Percentiles rank a stretch among this genome's conserved stretches.
Conservation (phyloP, 441 rosid species). For the Adansonia gregorii region DNA sequence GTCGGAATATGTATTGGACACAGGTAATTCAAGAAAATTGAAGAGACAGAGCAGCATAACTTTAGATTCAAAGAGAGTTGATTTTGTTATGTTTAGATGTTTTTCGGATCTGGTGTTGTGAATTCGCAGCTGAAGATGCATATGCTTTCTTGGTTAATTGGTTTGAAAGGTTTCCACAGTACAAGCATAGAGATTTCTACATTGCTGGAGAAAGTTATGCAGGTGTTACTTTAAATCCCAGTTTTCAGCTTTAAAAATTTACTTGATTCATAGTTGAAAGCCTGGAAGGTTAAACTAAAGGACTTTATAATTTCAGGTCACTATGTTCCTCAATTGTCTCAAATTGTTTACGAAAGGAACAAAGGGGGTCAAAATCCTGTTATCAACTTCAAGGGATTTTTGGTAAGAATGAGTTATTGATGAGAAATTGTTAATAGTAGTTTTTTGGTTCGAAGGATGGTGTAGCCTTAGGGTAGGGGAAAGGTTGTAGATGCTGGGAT, state of each 20-base stretch:
- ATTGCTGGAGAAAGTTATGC: conserved; percentile 96
- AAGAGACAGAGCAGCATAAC: too few species aligned
- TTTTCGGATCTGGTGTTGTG: conserved; percentile 30
- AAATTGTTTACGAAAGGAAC: conserved; percentile 66
- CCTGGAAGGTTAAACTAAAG: background rate
- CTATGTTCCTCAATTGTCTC: conserved; percentile 95
- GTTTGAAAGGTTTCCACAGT: conserved; percentile 93
- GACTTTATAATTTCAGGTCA: conserved; percentile 60
- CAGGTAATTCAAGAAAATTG: too few species aligned
- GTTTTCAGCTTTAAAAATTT: background rate
- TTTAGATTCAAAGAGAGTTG: conserved; percentile 16
- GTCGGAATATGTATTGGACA: too few species aligned
- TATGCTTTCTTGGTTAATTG: conserved; percentile 77
- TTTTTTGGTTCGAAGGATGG: too few species aligned
- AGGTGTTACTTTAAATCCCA: conserved; percentile 42
- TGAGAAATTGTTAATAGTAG: background rate
- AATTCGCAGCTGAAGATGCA: conserved; percentile 81
- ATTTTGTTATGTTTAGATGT: conserved; percentile 26
- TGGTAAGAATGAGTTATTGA: conserved; percentile 49
- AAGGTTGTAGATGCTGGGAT: too few species aligned
- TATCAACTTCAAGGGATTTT: conserved; percentile 89
- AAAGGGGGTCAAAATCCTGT: conserved; percentile 64
- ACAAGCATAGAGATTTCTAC: conserved; percentile 92
- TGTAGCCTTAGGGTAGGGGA: too few species aligned
- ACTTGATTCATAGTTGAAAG: background rate